Conservation (phyloP, 768 basidiomycete species). For the Lactarius hengduanensis region DNA sequence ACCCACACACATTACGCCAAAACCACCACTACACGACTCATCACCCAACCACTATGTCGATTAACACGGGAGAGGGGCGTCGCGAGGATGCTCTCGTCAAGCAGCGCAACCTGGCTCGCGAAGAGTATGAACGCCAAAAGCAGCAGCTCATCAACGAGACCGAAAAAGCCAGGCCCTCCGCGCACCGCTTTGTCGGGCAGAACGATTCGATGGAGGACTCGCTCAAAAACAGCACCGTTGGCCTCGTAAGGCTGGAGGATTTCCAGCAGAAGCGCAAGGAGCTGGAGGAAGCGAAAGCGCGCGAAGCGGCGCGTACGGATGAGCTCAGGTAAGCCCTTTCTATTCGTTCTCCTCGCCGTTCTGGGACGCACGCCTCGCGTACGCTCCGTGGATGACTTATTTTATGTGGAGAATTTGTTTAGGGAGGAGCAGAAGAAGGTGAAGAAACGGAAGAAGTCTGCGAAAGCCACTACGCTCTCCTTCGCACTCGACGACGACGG, state of each 20-base stretch:
- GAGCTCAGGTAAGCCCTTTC: conserved; percentile 77
- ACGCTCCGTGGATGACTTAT: conserved; percentile 55
- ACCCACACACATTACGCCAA: background rate
- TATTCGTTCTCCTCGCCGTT: conserved; percentile 33
- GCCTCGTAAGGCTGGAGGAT: conserved; percentile 87
- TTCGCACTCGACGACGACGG: conserved; percentile 89
- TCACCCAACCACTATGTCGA: conserved; percentile 53
- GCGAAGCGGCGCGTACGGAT: conserved; percentile 81
- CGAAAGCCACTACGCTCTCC: conserved; percentile 87
- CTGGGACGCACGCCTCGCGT: conserved; percentile 18
- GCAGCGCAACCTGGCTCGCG: conserved; percentile 74
- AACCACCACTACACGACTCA: background rate
- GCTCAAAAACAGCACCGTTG: conserved; percentile 87
- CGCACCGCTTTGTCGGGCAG: conserved; percentile 89
- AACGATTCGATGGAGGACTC: conserved; percentile 93
- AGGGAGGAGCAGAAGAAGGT: conserved; percentile 81
- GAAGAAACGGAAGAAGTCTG: conserved; percentile 91
- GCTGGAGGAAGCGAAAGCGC: conserved; percentile 86
- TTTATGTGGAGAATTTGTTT: conserved; percentile 78
- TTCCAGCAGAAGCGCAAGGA: conserved; percentile 88
- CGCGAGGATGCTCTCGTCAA: conserved; percentile 84
- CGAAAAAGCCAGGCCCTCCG: conserved; percentile 85
- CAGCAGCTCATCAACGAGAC: conserved; percentile 83
- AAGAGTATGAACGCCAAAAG: conserved; percentile 81
- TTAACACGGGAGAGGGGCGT: conserved; percentile 77